Evolutionary conservation across 768 basidiomycete species (phyloP).

Genomic region (Mycena vulgaris): DNA sequence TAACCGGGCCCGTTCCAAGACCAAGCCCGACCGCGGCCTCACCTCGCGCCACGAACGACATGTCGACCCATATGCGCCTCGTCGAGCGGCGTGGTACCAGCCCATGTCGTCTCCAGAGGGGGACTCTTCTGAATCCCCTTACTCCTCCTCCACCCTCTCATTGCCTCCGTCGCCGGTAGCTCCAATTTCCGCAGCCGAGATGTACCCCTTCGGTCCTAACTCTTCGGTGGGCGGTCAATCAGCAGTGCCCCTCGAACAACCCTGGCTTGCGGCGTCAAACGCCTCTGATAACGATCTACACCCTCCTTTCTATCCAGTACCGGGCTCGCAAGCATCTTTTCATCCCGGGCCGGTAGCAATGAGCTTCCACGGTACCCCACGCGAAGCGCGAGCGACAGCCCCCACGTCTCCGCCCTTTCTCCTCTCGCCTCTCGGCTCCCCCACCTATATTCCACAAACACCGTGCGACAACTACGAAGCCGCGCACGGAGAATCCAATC

Average conservation of each 20-base stretch:
- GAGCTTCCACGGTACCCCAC: not conserved
- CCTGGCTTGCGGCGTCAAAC: not conserved
- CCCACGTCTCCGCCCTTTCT: not conserved
- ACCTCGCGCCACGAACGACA: conserved; percentile 15
- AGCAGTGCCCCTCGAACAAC: not conserved
- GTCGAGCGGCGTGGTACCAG: not conserved
- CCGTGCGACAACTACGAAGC: not conserved
- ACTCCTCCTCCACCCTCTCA: conserved; percentile 16
- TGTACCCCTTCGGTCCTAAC: not conserved
- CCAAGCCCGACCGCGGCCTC: conserved; percentile 13
- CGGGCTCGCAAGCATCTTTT: conserved; percentile 3
- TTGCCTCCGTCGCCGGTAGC: conserved; percentile 23
- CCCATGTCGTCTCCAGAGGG: conserved; percentile 7
- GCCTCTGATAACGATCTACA: not conserved
- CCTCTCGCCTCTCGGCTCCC: not conserved
- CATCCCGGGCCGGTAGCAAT: not conserved
- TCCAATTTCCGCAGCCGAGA: not conserved
- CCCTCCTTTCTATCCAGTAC: not conserved
- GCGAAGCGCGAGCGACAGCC: not conserved
- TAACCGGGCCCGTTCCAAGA: not conserved
- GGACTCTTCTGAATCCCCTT: conserved; percentile 9
- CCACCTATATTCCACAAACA: not conserved
- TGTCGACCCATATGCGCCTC: conserved; percentile 15
- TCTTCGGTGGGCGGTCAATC: not conserved
- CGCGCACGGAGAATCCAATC: not conserved